Evolutionary conservation across 2,329 filamentous ascomycete genomes (phyloP).

Genomic region (Beauveria bassiana): DNA sequence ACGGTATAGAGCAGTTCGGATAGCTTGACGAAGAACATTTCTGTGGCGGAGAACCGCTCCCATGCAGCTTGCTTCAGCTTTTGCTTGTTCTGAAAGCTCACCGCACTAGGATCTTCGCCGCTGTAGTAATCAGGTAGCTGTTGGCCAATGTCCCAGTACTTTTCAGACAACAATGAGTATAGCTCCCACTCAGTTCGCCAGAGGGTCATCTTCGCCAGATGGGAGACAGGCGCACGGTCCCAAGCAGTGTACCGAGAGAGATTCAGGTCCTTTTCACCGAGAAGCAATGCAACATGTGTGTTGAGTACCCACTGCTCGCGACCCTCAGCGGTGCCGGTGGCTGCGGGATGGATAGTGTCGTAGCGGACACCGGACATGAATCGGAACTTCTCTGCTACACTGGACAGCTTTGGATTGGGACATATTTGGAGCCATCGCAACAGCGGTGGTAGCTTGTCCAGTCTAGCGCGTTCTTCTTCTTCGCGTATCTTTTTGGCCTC

Average conservation of each 20-base stretch:
- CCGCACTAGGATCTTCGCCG: conserved; percentile 33
- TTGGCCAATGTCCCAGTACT: conserved; percentile 44
- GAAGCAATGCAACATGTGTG: conserved; percentile 53
- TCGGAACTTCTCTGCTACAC: conserved; percentile 47
- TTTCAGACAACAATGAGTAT: conserved; percentile 45
- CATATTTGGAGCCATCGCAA: conserved; percentile 52
- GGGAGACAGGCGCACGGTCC: conserved; percentile 46
- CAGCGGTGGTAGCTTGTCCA: conserved; percentile 52
- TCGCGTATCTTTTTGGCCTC: conserved; percentile 43
- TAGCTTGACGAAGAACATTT: conserved; percentile 57
- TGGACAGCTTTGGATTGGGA: conserved; percentile 41
- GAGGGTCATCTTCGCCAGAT: conserved; percentile 48
- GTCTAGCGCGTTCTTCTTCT: conserved; percentile 46
- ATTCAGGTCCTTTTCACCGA: conserved; percentile 56
- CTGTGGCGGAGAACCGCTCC: conserved; percentile 47
- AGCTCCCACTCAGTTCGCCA: conserved; percentile 51
- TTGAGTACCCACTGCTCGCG: conserved; percentile 61
- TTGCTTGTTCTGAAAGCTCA: conserved; percentile 37
- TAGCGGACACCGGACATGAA: conserved; percentile 54
- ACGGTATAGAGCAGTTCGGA: conserved; percentile 55
- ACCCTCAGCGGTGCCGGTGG: conserved; percentile 46
- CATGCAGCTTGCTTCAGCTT: conserved; percentile 41
- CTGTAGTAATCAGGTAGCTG: conserved; percentile 47
- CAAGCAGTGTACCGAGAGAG: conserved; percentile 54
- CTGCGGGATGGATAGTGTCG: conserved; percentile 50